Percentiles rank a stretch among this genome's conserved stretches.
Evolutionary conservation across 2,329 filamentous ascomycete species (phyloP).

Genomic region (Ophiostoma triangulosporum): DNA sequence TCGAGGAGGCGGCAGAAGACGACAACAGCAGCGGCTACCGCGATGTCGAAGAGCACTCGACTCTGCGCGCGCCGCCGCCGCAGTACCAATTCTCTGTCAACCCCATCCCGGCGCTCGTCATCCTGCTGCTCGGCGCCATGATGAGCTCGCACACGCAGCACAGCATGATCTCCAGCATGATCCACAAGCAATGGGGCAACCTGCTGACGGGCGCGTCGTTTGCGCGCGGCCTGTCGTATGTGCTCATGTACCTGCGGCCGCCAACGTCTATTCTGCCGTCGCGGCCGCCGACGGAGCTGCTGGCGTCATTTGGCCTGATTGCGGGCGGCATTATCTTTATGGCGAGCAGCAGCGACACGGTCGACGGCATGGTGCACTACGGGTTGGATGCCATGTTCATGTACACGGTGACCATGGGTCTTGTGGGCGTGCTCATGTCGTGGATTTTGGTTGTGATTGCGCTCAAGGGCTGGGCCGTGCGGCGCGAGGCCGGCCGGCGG

Average conservation of each 20-base stretch:
- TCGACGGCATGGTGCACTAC: constrained; percentile 63
- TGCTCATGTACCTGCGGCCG: constrained; percentile 65
- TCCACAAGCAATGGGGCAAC: constrained; percentile 88
- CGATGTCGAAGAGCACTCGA: constrained; percentile 32
- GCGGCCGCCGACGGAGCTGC: constrained; percentile 78
- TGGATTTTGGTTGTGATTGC: constrained; percentile 68
- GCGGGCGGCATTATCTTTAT: constrained; percentile 85
- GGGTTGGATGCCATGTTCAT: constrained; percentile 82
- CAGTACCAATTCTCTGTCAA: constrained; percentile 70
- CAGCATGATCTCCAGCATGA: constrained; percentile 75
- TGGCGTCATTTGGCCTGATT: constrained; percentile 75
- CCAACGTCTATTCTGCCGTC: constrained; percentile 69
- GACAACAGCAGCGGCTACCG: constrained; percentile 18
- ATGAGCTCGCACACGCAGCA: constrained; percentile 86
- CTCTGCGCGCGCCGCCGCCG: constrained; percentile 49
- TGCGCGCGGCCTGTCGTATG: constrained; percentile 65
- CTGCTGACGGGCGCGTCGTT: constrained; percentile 71
- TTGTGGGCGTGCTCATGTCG: constrained; percentile 73
- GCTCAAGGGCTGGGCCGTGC: constrained; percentile 73
- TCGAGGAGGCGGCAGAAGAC: constrained; percentile 23
- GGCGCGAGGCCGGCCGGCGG: constrained; percentile 26
- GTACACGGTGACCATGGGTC: constrained; percentile 76
- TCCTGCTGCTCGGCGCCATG: constrained; percentile 80
- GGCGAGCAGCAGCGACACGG: constrained; percentile 68
- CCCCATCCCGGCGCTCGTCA: constrained; percentile 74